Percentiles rank a stretch among this genome's conserved stretches.
These are phyloP conservation scores for Crotalaria pallida DNA, from an alignment of 306 rosid species.

Conservation along the genomic window DNA sequence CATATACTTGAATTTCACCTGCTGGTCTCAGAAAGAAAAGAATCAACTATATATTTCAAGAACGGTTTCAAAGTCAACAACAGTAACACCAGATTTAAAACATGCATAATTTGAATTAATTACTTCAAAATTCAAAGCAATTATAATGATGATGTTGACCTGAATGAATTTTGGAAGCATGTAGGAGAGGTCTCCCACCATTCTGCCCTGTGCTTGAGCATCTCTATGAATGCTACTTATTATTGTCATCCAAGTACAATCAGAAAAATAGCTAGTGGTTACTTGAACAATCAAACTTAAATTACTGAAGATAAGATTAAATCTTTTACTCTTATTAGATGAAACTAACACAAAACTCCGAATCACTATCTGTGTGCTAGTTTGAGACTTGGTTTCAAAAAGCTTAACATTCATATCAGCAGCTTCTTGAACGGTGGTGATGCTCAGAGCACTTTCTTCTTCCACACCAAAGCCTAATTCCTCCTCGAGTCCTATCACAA, in stretches of 20 bases:
- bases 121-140: not conserved
- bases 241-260: not conserved
- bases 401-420: slow-evolving; percentile 84
- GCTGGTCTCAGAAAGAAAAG: slow-evolving; percentile 78
- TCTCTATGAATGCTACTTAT: no score
- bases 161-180: slow-evolving; percentile 77
- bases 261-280: slow-evolving; percentile 18
- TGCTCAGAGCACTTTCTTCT: slow-evolving; percentile 91
- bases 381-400: slow-evolving; percentile 42
- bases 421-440: slow-evolving; percentile 89
- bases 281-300: slow-evolving; percentile 19
- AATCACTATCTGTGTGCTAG: slow-evolving; percentile 14
- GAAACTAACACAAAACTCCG: slow-evolving; percentile 13
- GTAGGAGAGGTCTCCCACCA: slow-evolving; percentile 88
- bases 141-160: slow-evolving; percentile 29
- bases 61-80: slow-evolving; percentile 66
- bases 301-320: not conserved
- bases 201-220: slow-evolving; percentile 86
- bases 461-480: slow-evolving; percentile 60
- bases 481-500: slow-evolving; percentile 98
- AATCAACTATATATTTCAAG: slow-evolving; percentile 62
- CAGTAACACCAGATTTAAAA: slow-evolving; percentile 2
- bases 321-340: not conserved
- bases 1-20: slow-evolving; percentile 67
- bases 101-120: not conserved